Conservation (phyloP, 2,329 filamentous ascomycete species). For the Pseudodiploospora longispora region DNA sequence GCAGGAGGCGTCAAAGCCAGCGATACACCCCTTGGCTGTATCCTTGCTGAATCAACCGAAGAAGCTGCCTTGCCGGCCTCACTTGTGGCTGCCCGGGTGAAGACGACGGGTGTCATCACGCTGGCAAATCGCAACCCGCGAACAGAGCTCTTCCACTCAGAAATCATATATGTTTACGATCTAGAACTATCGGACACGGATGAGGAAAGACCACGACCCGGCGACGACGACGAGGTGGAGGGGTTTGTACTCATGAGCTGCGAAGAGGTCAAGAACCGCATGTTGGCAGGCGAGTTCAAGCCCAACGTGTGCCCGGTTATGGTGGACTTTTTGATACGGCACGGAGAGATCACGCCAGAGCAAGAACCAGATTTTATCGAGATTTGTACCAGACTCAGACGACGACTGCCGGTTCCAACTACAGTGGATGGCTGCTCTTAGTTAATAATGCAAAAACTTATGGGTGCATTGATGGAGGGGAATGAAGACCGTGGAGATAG, state of each 20-base stretch:
- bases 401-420: constrained; percentile 34
- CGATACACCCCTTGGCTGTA: constrained; percentile 57
- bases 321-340: constrained; percentile 74
- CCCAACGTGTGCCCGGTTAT: constrained; percentile 72
- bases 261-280: constrained; percentile 47
- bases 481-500: too few species aligned
- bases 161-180: constrained; percentile 64
- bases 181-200: constrained; percentile 49
- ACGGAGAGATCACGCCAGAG: constrained; percentile 64
- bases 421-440: constrained; percentile 12
- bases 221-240: constrained; percentile 75
- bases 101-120: constrained; percentile 26
- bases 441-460: not conserved
- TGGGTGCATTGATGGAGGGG: too few species aligned
- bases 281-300: constrained; percentile 69
- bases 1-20: constrained; percentile 66
- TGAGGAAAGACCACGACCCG: constrained; percentile 54
- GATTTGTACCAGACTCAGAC: constrained; percentile 43
- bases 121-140: constrained; percentile 21
- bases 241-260: constrained; percentile 63
- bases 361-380: constrained; percentile 66
- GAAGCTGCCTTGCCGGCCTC: constrained; percentile 46
- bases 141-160: constrained; percentile 24
- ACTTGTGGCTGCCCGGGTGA: constrained; percentile 18
- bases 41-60: constrained; percentile 64